Conservation (phyloP, 2,329 filamentous ascomycete species). For the Fusarium sp. region DNA sequence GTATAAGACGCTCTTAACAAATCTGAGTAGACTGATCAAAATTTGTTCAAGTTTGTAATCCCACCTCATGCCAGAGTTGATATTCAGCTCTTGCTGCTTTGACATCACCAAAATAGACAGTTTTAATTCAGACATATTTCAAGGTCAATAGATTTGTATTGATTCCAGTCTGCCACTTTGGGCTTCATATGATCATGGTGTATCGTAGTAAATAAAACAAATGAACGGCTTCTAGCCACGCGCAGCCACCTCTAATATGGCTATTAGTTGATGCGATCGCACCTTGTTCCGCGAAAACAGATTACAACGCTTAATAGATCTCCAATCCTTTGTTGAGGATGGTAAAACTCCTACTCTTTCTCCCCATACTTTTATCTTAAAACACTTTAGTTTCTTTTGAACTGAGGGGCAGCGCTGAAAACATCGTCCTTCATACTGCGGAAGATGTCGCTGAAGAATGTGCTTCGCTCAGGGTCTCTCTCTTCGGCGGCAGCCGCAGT, state of each 20-base stretch:
- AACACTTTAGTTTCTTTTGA: slow-evolving; percentile 21
- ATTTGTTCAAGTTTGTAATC: neutral
- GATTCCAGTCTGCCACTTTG: slow-evolving; percentile 31
- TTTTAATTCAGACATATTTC: neutral
- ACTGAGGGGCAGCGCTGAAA: slow-evolving; percentile 35
- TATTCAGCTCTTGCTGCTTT: neutral
- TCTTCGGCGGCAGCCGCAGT: slow-evolving; percentile 45
- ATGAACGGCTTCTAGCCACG: slow-evolving; percentile 20
- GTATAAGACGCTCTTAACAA: neutral
- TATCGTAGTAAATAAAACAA: slow-evolving; percentile 22
- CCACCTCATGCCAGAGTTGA: neutral
- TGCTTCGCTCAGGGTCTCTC: slow-evolving; percentile 43
- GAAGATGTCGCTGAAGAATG: slow-evolving; percentile 67
- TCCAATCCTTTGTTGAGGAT: slow-evolving; percentile 20
- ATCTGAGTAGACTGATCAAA: neutral
- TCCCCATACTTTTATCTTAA: neutral
- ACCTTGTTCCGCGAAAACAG: slow-evolving; percentile 20
- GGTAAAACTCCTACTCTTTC: slow-evolving; percentile 4
- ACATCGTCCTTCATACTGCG: slow-evolving; percentile 66
- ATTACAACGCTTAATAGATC: slow-evolving; percentile 43
- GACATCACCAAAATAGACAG: neutral
- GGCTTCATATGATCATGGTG: slow-evolving; percentile 27
- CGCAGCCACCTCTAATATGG: slow-evolving; percentile 16
- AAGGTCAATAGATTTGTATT: slow-evolving; percentile 23
- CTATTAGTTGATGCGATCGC: slow-evolving; percentile 32